Conservation (phyloP, 129 eudicot genomes). For the Tagetes erecta region DNA sequence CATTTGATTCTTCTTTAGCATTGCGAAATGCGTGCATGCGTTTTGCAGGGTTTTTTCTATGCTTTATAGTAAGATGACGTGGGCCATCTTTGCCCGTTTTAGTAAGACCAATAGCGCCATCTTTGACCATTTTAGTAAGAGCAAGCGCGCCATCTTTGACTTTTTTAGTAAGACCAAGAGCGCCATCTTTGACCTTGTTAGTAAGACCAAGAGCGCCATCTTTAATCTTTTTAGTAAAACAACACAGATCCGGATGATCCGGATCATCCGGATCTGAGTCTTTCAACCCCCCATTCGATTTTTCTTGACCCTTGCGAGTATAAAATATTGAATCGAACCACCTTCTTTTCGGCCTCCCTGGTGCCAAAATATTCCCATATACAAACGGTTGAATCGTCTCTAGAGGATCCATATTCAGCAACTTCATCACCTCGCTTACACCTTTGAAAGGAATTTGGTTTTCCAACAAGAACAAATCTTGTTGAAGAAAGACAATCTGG, state of each 20-base stretch:
- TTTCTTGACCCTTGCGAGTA: neutral
- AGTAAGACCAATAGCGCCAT: neutral
- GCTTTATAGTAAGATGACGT: too few relatives aligned
- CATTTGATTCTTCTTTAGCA: constrained; percentile 25
- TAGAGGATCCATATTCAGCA: neutral
- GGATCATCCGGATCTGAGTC: neutral
- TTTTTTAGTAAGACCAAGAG: too few relatives aligned
- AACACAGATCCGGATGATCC: neutral
- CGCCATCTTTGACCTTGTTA: too few relatives aligned
- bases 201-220: too few relatives aligned
- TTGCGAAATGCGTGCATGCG: constrained; percentile 32
- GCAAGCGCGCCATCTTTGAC: too few relatives aligned
- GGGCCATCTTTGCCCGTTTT: too few relatives aligned
- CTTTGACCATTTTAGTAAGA: too few relatives aligned
- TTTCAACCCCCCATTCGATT: neutral
- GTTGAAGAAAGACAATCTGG: constrained; percentile 28
- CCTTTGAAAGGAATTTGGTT: constrained; percentile 42
- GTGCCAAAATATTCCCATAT: neutral
- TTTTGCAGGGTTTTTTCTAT: neutral
- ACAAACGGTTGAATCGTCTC: constrained; percentile 2
- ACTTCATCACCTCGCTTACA: constrained; percentile 20
- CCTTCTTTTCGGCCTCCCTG: neutral
- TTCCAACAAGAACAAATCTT: constrained; percentile 49
- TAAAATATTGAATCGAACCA: neutral
- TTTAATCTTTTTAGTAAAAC: neutral